phyloP scores from a whole-genome alignment of 2,329 filamentous ascomycete species.

The Fonsecaea monophora region DNA sequence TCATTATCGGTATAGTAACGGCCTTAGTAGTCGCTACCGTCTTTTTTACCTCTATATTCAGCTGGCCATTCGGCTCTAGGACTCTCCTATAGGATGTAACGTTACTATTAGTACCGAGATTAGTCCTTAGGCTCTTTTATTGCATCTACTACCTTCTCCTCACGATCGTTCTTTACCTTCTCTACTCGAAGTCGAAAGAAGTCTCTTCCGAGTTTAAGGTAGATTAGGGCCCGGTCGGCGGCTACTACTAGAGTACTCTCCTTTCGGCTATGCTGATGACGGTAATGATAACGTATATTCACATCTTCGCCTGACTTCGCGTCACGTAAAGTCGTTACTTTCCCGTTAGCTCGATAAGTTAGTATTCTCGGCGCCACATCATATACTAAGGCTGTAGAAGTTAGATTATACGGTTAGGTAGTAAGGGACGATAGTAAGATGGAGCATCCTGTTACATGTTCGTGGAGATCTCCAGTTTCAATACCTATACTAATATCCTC shows the following conservation, averaged over 20 bases:
- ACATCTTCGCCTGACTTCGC: neutral
- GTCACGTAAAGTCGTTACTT: no score
- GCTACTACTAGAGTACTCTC: neutral
- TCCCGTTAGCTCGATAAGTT: no score
- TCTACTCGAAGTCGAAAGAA: neutral
- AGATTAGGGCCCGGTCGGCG: neutral
- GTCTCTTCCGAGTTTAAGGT: neutral
- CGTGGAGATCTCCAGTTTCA: no score
- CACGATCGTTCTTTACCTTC: neutral
- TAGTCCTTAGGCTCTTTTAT: slow-evolving; percentile 5
- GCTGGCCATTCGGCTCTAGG: slow-evolving; percentile 2
- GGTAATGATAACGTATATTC: neutral
- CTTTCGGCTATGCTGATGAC: neutral
- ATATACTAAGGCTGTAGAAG: no score
- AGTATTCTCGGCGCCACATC: no score
- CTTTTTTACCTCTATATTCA: slow-evolving; percentile 15
- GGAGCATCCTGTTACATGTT: no score
- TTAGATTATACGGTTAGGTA: no score
- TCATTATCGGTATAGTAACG: slow-evolving; percentile 11
- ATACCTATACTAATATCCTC: no score
- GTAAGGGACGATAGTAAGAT: no score
- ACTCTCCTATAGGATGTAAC: neutral
- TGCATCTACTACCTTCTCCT: neutral
- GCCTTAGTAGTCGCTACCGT: slow-evolving; percentile 4
- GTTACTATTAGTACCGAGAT: slow-evolving; percentile 7